These are phyloP conservation scores for Coniella vitis DNA, from an alignment of 2,329 filamentous ascomycete genomes.

Conservation along the genomic window DNA sequence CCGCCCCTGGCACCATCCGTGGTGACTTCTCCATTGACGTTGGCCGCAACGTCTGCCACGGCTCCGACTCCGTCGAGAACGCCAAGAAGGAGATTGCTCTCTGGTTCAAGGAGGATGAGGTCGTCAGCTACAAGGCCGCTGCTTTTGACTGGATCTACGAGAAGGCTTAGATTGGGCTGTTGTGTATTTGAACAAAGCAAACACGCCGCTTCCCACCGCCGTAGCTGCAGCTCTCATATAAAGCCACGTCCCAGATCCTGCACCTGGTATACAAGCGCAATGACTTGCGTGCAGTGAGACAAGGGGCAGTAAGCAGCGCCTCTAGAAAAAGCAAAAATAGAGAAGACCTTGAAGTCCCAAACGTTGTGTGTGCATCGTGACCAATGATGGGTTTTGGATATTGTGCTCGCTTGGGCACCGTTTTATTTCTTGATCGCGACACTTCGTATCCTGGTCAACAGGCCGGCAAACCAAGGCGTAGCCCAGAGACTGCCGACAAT, in stretches of 20 bases:
- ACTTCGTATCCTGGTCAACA: constrained; percentile 39
- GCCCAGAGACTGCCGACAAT: constrained; percentile 76
- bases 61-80: constrained; percentile 96
- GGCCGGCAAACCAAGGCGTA: constrained; percentile 84
- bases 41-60: constrained; percentile 63
- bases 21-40: constrained; percentile 75
- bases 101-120: constrained; percentile 90
- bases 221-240: background rate
- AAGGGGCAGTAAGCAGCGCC: constrained; percentile 13
- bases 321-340: constrained; percentile 12
- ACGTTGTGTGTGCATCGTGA: background rate
- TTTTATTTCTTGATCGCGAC: constrained; percentile 1
- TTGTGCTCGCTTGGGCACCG: background rate
- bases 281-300: constrained; percentile 11
- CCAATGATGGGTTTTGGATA: background rate
- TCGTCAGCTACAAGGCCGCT: constrained; percentile 77
- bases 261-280: background rate
- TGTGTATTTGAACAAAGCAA: background rate
- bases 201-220: background rate
- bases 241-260: background rate
- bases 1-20: constrained; percentile 95
- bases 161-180: constrained; percentile 50
- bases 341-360: background rate
- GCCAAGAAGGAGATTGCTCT: constrained; percentile 99
- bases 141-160: constrained; percentile 96